Percentiles rank a stretch among this genome's conserved stretches.
phyloP scores from a whole-genome alignment of 345 rosid species.

The Camelina hispida region DNA sequence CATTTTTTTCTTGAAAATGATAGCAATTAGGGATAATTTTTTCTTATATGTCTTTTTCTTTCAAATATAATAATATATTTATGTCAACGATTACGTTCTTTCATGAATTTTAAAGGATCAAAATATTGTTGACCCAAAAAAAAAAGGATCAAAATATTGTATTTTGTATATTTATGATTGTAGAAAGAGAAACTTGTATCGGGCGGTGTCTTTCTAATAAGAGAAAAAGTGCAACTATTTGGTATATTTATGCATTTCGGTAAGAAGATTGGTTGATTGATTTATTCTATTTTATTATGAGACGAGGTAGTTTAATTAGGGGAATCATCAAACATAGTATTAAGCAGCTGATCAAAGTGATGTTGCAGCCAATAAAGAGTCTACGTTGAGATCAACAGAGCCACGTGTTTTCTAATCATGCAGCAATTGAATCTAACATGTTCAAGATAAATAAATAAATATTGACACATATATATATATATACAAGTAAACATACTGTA shows the following conservation, averaged over 20 bases:
- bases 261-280: neutral
- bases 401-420: slow-evolving; percentile 33
- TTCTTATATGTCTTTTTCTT: neutral
- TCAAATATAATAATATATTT: neutral
- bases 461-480: neutral
- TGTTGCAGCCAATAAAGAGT: slow-evolving; percentile 9
- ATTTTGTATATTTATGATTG: slow-evolving; percentile 12
- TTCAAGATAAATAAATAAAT: neutral
- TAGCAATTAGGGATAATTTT: slow-evolving; percentile 7
- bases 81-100: slow-evolving; percentile 17
- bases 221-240: neutral
- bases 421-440: slow-evolving; percentile 33
- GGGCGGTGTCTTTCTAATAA: neutral
- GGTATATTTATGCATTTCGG: neutral
- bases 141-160: too few relatives aligned
- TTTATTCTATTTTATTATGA: slow-evolving; percentile 5
- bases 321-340: slow-evolving; percentile 26
- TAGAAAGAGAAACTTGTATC: neutral
- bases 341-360: slow-evolving; percentile 22
- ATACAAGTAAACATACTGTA: slow-evolving; percentile 14
- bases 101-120: neutral
- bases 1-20: neutral
- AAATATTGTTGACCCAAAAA: too few relatives aligned
- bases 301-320: slow-evolving; percentile 1
- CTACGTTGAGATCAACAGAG: slow-evolving; percentile 23